Evolutionary conservation across 1,284 basidiomycete genomes (phyloP).

Genomic region (Sphaerobolus stellatus): DNA sequence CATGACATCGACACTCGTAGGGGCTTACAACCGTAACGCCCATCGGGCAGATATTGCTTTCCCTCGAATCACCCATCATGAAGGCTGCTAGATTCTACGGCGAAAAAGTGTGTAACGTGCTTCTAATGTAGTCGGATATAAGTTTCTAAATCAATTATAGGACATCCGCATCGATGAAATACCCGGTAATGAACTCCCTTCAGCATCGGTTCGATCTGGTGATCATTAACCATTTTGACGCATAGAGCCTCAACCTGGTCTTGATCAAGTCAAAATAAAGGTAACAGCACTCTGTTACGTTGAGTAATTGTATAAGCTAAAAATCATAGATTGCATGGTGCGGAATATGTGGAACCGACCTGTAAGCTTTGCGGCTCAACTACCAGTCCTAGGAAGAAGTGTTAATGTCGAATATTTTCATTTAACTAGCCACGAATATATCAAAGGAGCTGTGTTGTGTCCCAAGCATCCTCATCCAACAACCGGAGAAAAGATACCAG

Average conservation of each 20-base stretch:
- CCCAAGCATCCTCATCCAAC: slow-evolving; percentile 23
- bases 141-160: neutral
- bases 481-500: slow-evolving; percentile 28
- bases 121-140: neutral
- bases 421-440: slow-evolving; percentile 19
- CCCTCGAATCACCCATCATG: no score
- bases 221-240: neutral
- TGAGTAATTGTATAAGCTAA: neutral
- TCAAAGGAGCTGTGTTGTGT: slow-evolving; percentile 19
- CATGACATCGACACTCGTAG: no score
- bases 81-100: slow-evolving; percentile 33
- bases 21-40: no score
- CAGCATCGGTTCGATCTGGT: neutral
- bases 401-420: neutral
- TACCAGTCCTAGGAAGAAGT: no score
- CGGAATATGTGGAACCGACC: slow-evolving; percentile 25
- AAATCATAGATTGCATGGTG: neutral
- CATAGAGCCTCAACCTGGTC: slow-evolving; percentile 19
- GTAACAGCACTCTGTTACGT: slow-evolving; percentile 14
- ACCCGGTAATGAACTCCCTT: slow-evolving; percentile 10
- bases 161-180: slow-evolving; percentile 34
- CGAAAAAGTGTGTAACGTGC: slow-evolving; percentile 14
- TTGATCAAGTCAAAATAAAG: slow-evolving; percentile 31
- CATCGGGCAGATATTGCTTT: no score
- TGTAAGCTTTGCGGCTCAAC: slow-evolving; percentile 18